Evolutionary conservation across 768 basidiomycete genomes (phyloP).

Genomic region (Suillus americanus): DNA sequence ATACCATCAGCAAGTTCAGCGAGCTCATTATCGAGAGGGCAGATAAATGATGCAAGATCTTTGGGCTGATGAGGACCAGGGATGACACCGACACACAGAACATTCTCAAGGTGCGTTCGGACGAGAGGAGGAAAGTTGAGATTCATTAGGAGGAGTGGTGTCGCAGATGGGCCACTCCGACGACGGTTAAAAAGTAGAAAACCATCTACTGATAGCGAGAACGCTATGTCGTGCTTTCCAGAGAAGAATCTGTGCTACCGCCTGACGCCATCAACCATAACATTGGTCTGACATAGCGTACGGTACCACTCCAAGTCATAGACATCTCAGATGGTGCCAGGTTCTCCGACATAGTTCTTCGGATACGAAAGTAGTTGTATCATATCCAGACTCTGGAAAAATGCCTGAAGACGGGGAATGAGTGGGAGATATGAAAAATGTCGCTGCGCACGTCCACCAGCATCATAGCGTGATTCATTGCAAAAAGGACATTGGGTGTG

Average conservation of each 20-base stretch:
- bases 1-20: no score
- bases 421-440: constrained; percentile 30
- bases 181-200: no score
- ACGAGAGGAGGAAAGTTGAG: no score
- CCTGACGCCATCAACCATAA: constrained; percentile 27
- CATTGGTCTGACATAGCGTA: constrained; percentile 8
- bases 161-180: no score
- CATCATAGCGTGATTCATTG: constrained; percentile 24
- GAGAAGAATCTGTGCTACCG: constrained; percentile 33
- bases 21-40: no score
- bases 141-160: no score
- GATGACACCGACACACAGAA: no score
- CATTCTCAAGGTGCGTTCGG: no score
- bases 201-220: no score
- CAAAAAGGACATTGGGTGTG: constrained; percentile 36
- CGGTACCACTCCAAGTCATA: constrained; percentile 36
- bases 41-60: no score
- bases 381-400: constrained; percentile 17
- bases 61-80: no score
- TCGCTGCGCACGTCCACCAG: constrained; percentile 20
- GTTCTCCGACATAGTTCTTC: neutral
- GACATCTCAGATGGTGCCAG: constrained; percentile 9
- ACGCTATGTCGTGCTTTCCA: constrained; percentile 36
- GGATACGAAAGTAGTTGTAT: constrained; percentile 25
- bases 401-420: constrained; percentile 30